Percentiles rank a stretch among this genome's conserved stretches.
phyloP scores from a whole-genome alignment of 495 filamentous ascomycete species.

The Podospora pseudoanserina region DNA sequence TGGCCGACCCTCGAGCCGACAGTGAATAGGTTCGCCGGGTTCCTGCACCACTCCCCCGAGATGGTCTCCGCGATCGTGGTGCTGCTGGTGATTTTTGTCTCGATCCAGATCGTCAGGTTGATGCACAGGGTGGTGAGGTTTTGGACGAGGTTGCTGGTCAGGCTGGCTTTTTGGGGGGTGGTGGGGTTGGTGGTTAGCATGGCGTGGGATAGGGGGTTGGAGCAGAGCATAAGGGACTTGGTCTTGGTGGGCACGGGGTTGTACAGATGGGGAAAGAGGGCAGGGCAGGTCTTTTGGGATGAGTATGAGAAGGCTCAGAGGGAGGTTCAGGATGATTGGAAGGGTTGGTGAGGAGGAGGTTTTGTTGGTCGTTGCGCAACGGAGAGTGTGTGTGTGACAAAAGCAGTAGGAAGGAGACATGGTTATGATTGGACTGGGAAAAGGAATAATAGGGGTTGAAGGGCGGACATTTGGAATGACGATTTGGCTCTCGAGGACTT shows the following conservation, averaged over 20 bases:
- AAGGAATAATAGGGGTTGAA: neutral
- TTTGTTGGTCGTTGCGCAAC: neutral
- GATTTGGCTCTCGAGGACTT: neutral
- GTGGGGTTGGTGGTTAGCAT: constrained; percentile 49
- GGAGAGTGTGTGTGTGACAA: neutral
- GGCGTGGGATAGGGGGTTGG: constrained; percentile 62
- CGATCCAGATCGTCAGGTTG: constrained; percentile 60
- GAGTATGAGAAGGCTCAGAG: neutral
- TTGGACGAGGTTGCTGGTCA: constrained; percentile 61
- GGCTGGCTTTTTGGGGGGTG: constrained; percentile 56
- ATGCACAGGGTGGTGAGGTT: constrained; percentile 65
- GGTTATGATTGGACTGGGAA: neutral
- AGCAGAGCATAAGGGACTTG: constrained; percentile 55
- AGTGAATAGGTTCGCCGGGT: neutral
- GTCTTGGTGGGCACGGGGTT: neutral
- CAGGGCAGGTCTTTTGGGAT: neutral
- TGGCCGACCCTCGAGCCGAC: neutral
- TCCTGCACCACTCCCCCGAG: neutral
- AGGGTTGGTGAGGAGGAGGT: too few relatives aligned
- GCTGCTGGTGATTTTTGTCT: neutral
- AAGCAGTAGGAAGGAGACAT: neutral
- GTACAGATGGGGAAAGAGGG: neutral
- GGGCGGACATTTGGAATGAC: neutral
- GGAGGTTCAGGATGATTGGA: neutral
- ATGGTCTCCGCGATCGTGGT: neutral